Evolutionary conservation across 148 eudicot genomes (phyloP).

Genomic region (Heliamphora exappendiculata): DNA sequence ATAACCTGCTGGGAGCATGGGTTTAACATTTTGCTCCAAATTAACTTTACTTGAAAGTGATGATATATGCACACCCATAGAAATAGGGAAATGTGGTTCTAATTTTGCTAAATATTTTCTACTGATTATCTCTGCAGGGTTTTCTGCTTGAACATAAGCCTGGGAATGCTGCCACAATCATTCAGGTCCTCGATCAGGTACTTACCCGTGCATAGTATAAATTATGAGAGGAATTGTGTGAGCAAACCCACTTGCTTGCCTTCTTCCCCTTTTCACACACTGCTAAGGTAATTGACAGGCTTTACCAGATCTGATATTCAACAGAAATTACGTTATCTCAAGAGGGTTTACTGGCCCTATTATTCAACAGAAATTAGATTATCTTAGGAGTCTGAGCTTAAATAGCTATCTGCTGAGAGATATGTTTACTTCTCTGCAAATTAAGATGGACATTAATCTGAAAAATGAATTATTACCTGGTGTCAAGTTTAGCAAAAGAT

Average conservation of each 20-base stretch:
- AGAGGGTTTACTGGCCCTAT: too few relatives aligned
- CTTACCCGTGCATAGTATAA: background rate
- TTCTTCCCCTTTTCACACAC: background rate
- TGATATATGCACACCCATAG: background rate
- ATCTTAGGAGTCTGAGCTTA: too few relatives aligned
- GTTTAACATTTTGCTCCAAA: background rate
- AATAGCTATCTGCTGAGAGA: background rate
- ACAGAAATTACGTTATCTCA: background rate
- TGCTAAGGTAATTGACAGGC: background rate
- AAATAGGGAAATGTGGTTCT: background rate
- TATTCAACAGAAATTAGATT: too few relatives aligned
- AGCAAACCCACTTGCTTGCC: background rate
- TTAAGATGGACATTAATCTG: background rate
- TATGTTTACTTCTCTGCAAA: background rate
- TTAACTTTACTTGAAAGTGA: background rate
- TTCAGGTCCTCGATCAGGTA: conserved; percentile 74
- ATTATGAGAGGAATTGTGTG: background rate
- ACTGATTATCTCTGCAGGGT: conserved; percentile 43
- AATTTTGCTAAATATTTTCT: background rate
- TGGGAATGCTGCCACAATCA: conserved; percentile 60
- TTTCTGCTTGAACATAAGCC: conserved; percentile 77
- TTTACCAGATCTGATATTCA: background rate
- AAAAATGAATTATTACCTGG: background rate
- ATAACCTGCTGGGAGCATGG: background rate
- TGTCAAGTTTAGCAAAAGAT: background rate